Conservation (phyloP, 805 yeast species). For the Clavispora santaluciae region DNA sequence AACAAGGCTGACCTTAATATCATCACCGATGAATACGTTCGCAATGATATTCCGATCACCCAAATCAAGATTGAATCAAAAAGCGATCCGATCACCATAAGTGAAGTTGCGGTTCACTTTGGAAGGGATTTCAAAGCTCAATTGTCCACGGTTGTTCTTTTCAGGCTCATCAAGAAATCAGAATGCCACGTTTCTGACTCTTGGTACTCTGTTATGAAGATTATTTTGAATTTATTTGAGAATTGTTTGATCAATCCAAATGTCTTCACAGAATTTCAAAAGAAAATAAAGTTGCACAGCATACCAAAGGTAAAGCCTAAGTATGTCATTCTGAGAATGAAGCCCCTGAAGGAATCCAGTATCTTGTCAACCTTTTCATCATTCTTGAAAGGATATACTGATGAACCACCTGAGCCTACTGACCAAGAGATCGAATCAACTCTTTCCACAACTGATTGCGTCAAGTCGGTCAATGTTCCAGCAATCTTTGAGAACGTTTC, state of each 20-base stretch:
- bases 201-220: constrained; percentile 59
- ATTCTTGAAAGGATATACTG: constrained; percentile 80
- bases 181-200: constrained; percentile 45
- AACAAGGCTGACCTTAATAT: constrained; percentile 25
- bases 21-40: constrained; percentile 14
- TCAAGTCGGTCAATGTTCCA: constrained; percentile 61
- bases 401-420: constrained; percentile 86
- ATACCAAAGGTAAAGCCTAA: constrained; percentile 64
- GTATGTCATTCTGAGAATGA: constrained; percentile 56
- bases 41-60: constrained; percentile 33
- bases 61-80: constrained; percentile 46
- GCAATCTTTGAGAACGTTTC: constrained; percentile 51
- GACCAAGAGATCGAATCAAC: constrained; percentile 90
- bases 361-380: constrained; percentile 89
- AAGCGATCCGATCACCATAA: constrained; percentile 61
- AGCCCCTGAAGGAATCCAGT: constrained; percentile 68
- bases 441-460: constrained; percentile 74
- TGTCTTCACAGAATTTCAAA: constrained; percentile 60
- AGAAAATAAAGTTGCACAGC: constrained; percentile 44
- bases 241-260: constrained; percentile 66
- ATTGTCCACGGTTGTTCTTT: constrained; percentile 77
- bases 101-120: constrained; percentile 75
- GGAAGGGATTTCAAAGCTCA: constrained; percentile 93
- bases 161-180: constrained; percentile 65
- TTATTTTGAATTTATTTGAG: constrained; percentile 62